Percentiles rank a stretch among this genome's conserved stretches.
phyloP scores from a whole-genome alignment of 2,329 filamentous ascomycete species.

The Penicillium janthinellum region DNA sequence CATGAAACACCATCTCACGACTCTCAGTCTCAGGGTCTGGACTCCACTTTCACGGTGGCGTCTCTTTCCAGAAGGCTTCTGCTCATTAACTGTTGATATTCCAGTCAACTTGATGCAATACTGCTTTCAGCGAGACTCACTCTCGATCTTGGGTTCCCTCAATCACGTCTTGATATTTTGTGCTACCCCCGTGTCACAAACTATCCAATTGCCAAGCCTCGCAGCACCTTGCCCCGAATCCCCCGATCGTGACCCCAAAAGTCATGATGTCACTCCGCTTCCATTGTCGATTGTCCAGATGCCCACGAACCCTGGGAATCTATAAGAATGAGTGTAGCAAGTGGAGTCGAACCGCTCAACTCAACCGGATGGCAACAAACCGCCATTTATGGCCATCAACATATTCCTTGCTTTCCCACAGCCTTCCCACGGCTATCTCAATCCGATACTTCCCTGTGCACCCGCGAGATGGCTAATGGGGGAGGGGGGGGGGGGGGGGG shows the following conservation, averaged over 20 bases:
- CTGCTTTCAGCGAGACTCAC: too few relatives aligned
- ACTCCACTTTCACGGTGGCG: constrained; percentile 9
- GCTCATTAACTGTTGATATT: neutral
- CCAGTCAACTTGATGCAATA: too few relatives aligned
- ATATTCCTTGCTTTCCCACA: neutral
- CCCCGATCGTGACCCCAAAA: neutral
- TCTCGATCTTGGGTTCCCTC: too few relatives aligned
- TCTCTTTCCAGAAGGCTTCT: neutral
- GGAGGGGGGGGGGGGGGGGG: too few relatives aligned
- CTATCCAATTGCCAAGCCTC: neutral
- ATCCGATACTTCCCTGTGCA: neutral
- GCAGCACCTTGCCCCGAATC: neutral
- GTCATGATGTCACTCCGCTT: constrained; percentile 16
- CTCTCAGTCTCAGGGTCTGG: neutral
- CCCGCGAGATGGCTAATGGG: neutral
- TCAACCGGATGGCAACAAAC: neutral
- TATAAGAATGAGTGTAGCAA: neutral
- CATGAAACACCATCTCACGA: constrained; percentile 8
- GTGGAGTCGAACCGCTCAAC: constrained; percentile 7
- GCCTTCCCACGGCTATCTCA: neutral
- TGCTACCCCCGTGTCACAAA: neutral
- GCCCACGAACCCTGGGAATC: constrained; percentile 9
- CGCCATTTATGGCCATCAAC: neutral
- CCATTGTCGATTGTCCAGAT: constrained; percentile 9
- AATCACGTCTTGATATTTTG: too few relatives aligned